phyloP scores from a whole-genome alignment of 805 yeast genomes.

The Saturnispora gosingensis region DNA sequence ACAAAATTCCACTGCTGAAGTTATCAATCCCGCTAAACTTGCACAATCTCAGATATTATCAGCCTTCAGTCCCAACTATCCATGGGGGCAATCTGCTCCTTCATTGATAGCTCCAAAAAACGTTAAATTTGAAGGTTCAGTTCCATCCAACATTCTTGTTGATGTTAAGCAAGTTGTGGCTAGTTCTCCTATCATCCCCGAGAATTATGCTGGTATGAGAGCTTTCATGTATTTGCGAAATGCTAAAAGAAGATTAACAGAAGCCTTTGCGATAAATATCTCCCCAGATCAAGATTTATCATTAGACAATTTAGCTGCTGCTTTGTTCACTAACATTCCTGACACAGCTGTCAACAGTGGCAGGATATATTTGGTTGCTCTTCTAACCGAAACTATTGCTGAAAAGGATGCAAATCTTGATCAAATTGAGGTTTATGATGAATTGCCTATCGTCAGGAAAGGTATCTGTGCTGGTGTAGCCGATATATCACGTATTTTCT shows the following conservation, averaged over 20 bases:
- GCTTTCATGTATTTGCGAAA: constrained; percentile 68
- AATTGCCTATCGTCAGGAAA: constrained; percentile 39
- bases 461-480: constrained; percentile 87
- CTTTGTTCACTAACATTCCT: constrained; percentile 70
- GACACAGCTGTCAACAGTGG: constrained; percentile 48
- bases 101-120: constrained; percentile 37
- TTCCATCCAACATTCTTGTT: constrained; percentile 61
- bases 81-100: constrained; percentile 32
- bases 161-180: constrained; percentile 65
- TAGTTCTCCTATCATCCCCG: constrained; percentile 50
- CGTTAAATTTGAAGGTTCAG: constrained; percentile 38
- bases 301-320: constrained; percentile 66
- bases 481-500: constrained; percentile 71
- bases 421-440: constrained; percentile 2
- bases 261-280: constrained; percentile 66
- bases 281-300: constrained; percentile 46
- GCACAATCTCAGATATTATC: constrained; percentile 61
- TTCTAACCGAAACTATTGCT: constrained; percentile 56
- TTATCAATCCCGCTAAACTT: constrained; percentile 43
- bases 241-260: constrained; percentile 56
- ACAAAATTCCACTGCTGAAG: constrained; percentile 13
- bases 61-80: constrained; percentile 68
- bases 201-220: constrained; percentile 60
- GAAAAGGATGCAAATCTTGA: neutral
- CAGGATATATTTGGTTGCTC: constrained; percentile 67